A percentile compares a stretch with the other conserved stretches of the same genome.
Evolutionary conservation across 2,329 filamentous ascomycete species (phyloP).

Genomic region (Fusarium heterosporum): DNA sequence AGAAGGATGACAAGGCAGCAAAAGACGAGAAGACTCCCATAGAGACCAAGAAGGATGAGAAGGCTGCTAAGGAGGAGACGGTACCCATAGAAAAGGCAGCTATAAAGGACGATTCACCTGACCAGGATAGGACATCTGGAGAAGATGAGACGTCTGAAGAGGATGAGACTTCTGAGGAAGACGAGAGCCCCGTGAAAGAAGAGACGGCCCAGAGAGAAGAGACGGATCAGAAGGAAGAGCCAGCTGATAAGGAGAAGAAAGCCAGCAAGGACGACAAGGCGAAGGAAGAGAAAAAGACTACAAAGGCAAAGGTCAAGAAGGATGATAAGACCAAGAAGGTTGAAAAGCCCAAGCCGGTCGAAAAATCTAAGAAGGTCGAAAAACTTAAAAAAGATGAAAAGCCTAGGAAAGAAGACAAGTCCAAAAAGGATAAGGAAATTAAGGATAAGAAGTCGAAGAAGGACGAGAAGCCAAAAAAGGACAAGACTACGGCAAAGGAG

Average conservation of each 20-base stretch:
- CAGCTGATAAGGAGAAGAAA: conserved; percentile 54
- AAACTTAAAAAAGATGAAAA: not conserved
- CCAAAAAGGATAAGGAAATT: not conserved
- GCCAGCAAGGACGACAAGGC: not conserved
- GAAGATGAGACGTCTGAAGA: too few species aligned
- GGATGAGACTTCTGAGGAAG: too few species aligned
- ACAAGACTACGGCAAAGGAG: not conserved
- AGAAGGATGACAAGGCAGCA: not conserved
- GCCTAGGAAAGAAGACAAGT: not conserved
- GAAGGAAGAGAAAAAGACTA: conserved; percentile 50
- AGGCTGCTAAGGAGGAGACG: not conserved
- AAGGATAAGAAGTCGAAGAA: not conserved
- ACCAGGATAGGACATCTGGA: too few species aligned
- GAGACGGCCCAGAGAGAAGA: too few species aligned
- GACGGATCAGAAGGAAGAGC: too few species aligned
- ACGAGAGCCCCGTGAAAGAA: too few species aligned
- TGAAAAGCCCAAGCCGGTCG: not conserved
- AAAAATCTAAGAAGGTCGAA: not conserved
- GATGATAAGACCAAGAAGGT: not conserved
- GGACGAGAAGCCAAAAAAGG: conserved; percentile 12
- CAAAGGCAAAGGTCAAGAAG: not conserved
- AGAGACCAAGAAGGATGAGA: not conserved
- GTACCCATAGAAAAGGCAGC: too few species aligned
- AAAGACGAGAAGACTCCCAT: not conserved
- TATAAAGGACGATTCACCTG: too few species aligned